Evolutionary conservation across 192 early-diverging fungal genomes (phyloP), one percentile per base, ranked within the genome.

Genomic region (Phycomyces blakesleeanus): DNA sequence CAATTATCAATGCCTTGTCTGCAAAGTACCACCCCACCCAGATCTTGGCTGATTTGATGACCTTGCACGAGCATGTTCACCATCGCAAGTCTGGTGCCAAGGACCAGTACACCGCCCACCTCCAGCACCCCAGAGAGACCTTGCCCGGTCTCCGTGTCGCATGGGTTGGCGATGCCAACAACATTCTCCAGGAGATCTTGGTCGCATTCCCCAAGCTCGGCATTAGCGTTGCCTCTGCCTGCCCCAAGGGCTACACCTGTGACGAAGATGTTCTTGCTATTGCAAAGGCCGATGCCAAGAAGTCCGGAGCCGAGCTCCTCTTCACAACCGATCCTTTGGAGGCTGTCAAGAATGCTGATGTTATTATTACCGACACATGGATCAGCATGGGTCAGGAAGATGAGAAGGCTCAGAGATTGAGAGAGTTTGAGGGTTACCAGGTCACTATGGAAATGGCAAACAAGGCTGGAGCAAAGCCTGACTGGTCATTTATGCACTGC

Each of bases 401-500:
- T 8, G 96, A 99, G 72, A 95, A 95, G 83, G 83, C 78, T 3
- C 76, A 91, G 73, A 79, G 91, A 21, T 61, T 97, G 53, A 61
- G 77, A 34, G 91, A 90, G 27, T 99, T 99, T 69, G 73, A 68
- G 7, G 95, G 95, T 1, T 99, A 86, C 80, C 85, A 93, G 78
- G 78, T 99, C 50, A 94, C 96, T 0, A 85, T 84, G 57, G 82
- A 91, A n/a, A 75, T 99, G 84, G 91, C 88, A 10, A 72, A 80
- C 25, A 50, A 76, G 18, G 92, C 92, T 51, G 83, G 86, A 15
- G 92, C 96, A 5, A 89, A 93, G 38, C 66, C 82, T 22, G 81
- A 93, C 68, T 99, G 97, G 97, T 83, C 87, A 66, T 99, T 99
- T 55, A 91, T 99, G 91, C 97, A 99, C 76, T 99, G 97, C 72